A percentile compares a stretch with the other conserved stretches of the same genome.
Conservation (phyloP, 2,329 filamentous ascomycete genomes). For the Trichoderma pleuroti region DNA sequence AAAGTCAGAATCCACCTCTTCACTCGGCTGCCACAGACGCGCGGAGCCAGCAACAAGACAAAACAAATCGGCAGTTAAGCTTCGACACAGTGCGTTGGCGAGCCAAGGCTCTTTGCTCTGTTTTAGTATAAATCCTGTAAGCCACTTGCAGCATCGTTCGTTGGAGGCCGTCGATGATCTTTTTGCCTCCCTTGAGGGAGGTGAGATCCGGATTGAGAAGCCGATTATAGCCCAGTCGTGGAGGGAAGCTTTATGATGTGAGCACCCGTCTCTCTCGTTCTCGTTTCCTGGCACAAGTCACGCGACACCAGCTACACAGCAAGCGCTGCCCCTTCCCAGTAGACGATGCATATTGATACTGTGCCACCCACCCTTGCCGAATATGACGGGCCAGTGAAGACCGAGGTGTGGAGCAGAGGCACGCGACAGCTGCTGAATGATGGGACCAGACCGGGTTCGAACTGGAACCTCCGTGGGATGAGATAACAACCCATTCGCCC, state of each 20-base stretch:
- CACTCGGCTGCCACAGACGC: neutral
- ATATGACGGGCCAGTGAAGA: neutral
- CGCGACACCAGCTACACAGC: neutral
- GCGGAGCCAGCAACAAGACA: neutral
- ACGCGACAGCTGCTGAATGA: constrained; percentile 11
- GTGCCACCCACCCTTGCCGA: neutral
- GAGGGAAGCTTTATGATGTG: constrained; percentile 11
- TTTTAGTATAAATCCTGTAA: neutral
- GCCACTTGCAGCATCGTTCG: neutral
- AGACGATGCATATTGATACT: neutral
- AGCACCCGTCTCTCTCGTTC: neutral
- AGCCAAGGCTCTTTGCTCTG: neutral
- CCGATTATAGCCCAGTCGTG: neutral
- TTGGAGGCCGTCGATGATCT: neutral
- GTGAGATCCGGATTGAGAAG: neutral
- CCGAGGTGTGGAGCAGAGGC: constrained; percentile 9
- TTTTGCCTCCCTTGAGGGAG: neutral
- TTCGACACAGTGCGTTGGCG: constrained; percentile 3
- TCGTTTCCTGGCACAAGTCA: neutral
- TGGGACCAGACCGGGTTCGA: neutral
- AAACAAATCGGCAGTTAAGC: neutral
- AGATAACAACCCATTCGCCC: neutral
- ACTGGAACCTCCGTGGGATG: neutral
- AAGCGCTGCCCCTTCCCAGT: neutral
- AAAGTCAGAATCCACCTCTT: neutral